phyloP scores from a whole-genome alignment of 148 eudicot species.

The Fagopyrum homotropicum region DNA sequence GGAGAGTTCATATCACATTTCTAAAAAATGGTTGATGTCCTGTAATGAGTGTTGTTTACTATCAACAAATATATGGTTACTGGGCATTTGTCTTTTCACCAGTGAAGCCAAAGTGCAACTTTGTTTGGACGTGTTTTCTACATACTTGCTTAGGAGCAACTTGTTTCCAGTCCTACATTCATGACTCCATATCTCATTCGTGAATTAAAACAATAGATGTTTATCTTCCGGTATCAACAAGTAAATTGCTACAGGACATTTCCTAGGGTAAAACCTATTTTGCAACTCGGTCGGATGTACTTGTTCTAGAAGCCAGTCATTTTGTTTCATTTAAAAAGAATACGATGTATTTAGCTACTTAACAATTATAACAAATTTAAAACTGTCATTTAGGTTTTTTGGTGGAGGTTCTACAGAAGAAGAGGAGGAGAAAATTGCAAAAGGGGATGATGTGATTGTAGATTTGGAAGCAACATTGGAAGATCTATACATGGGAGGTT shows the following conservation, averaged over 20 bases:
- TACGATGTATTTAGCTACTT: neutral
- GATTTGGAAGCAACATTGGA: conserved; percentile 93
- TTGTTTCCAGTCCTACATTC: neutral
- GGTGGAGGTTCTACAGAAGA: conserved; percentile 74
- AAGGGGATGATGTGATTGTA: conserved; percentile 92
- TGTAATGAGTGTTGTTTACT: neutral
- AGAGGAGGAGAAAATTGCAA: conserved; percentile 71
- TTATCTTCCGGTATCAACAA: neutral
- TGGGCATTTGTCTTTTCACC: neutral
- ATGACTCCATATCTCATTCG: neutral
- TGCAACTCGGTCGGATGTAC: neutral
- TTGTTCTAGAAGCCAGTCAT: neutral
- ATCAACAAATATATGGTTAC: neutral
- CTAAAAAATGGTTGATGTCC: neutral
- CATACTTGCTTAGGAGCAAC: neutral
- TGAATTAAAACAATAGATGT: neutral
- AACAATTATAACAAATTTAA: neutral
- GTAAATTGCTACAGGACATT: neutral
- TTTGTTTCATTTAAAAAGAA: neutral
- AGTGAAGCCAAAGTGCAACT: neutral
- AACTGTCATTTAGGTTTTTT: conserved; percentile 40
- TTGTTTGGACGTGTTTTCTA: neutral
- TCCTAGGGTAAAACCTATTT: neutral
- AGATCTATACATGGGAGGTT: conserved; percentile 96
- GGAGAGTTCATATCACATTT: neutral